These are phyloP conservation scores for Lycium barbarum DNA, from an alignment of 257 asterid species.

Conservation along the genomic window DNA sequence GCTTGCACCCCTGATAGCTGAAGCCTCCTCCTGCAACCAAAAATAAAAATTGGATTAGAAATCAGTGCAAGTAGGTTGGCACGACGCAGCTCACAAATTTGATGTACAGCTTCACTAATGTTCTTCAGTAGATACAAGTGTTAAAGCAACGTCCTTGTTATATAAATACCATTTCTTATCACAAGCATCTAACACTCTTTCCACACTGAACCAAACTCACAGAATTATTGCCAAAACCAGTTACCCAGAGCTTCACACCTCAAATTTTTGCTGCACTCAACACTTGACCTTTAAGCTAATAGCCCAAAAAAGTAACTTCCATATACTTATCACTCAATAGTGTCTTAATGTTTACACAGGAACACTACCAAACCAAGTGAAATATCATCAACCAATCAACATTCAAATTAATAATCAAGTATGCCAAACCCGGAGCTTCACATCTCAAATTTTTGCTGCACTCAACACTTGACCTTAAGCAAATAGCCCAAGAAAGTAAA, in stretches of 20 bases:
- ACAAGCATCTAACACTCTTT: background rate
- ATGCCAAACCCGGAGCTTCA: no score
- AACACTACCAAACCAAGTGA: background rate
- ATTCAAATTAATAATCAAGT: background rate
- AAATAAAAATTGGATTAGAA: background rate
- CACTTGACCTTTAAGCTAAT: background rate
- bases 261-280: background rate
- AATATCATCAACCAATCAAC: background rate
- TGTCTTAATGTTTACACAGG: no score
- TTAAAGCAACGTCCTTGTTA: background rate
- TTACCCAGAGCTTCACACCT: no score
- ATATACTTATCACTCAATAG: background rate
- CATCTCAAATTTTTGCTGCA: background rate
- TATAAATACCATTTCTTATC: background rate
- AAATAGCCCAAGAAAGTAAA: background rate
- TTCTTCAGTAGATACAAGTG: background rate
- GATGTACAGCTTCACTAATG: background rate
- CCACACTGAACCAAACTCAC: background rate
- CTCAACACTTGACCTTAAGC: background rate
- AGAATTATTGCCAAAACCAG: background rate
- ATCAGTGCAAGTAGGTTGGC: background rate
- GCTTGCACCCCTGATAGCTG: constrained; percentile 65
- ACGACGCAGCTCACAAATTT: background rate
- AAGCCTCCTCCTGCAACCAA: constrained; percentile 71
- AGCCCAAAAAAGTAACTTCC: background rate